These are phyloP conservation scores for Globisporangium rhizosaccharum DNA, from an alignment of 352 stramenopile species.

Conservation along the genomic window DNA sequence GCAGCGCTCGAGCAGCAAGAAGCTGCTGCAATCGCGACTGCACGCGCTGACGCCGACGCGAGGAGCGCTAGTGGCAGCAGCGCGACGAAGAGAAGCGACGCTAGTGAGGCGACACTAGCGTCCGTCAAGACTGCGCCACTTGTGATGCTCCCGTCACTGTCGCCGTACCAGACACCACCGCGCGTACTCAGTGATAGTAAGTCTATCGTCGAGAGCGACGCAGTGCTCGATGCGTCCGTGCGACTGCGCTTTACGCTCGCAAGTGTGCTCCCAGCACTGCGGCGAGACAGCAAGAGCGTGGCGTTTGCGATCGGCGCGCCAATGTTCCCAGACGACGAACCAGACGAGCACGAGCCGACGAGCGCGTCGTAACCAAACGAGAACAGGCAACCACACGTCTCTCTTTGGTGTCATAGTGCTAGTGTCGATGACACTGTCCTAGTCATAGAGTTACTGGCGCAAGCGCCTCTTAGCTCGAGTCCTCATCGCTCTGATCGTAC, in stretches of 20 bases:
- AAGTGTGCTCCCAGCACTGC: constrained; percentile 4
- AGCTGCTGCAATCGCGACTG: neutral
- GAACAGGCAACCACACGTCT: neutral
- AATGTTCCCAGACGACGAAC: constrained; percentile 24
- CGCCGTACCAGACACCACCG: constrained; percentile 8
- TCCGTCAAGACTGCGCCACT: constrained; percentile 1
- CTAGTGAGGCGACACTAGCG: neutral
- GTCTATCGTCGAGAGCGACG: neutral
- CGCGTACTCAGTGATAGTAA: neutral
- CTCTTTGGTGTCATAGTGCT: neutral
- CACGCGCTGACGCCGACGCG: neutral
- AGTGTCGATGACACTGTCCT: neutral
- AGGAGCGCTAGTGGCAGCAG: neutral
- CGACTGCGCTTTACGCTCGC: constrained; percentile 9
- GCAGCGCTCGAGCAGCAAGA: constrained; percentile 2
- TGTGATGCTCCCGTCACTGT: constrained; percentile 14
- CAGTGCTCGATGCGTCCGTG: neutral
- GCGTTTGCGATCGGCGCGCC: constrained; percentile 20
- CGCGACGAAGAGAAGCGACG: neutral
- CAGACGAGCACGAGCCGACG: constrained; percentile 4
- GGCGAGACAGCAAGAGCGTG: constrained; percentile 6
- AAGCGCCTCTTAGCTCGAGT: constrained; percentile 39
- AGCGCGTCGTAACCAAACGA: neutral
- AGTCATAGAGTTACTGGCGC: neutral
- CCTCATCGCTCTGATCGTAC: constrained; percentile 77